Evolutionary conservation across 2,329 filamentous ascomycete genomes (phyloP), one percentile per base, ranked within the genome.

Genomic region (Cercospora janseana): DNA sequence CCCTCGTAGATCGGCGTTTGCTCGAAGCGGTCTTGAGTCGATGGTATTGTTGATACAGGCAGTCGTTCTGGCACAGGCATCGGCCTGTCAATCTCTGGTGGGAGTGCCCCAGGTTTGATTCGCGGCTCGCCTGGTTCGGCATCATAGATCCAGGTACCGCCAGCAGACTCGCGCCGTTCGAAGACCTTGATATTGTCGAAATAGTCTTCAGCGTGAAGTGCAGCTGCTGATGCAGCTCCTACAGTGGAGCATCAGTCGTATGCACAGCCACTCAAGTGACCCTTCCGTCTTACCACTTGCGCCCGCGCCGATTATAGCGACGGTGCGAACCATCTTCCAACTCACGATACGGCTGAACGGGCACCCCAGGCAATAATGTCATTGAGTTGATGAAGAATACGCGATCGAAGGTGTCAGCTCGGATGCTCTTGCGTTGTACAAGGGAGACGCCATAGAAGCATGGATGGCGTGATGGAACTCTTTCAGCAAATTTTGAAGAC

Each of bases 1-100:
- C 70, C 72, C 2, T 71, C 65, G 50, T 81, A 81, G 3, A 80
- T 72, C 0, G 78, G 77, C 1, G 77, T 80, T 46, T 72, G 62
- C 1, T 66, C 56, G 43, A 69, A 80, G 34, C 76, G 64, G 34
- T 79, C 69, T 49, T 75, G 76, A 7, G 61, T 48, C 27, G 63
- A 70, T n/a, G 75, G 75, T 4, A 68, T 48, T 0, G 69, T 69
- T 4, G 66, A 65, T 12, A 55, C 56, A 0, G 77, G 76, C 0
- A 79, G 63, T n/a, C 57, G 58, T 1, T 58, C 40, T 0, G 78
- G 77, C 5, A 77, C 68, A 0, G 61, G 42, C n/a, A 80, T 40
- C 0, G 74, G 73, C 16, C 67, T 71, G 53, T 81, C 78, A 6
- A 72, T 55, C 4, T 75, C 70, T 23, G 68, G 63, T 2, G 76